These are phyloP conservation scores for Inga leiocalycina DNA, from an alignment of 306 rosid species.

Conservation along the genomic window DNA sequence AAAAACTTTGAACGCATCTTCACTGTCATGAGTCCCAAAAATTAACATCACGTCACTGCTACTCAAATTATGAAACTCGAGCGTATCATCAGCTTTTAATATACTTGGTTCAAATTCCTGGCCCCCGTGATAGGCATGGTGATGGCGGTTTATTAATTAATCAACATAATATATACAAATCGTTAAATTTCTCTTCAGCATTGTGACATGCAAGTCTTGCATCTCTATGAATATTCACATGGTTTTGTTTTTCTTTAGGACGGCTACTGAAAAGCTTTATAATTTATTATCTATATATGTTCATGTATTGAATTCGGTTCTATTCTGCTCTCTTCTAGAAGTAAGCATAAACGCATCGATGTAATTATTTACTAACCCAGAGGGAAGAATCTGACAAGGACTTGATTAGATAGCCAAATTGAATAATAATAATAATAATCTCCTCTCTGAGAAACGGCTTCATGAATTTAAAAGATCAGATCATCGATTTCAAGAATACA, in stretches of 20 bases:
- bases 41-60: not conserved
- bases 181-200: not conserved
- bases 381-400: slow-evolving; percentile 35
- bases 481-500: not conserved
- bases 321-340: slow-evolving; percentile 5
- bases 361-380: slow-evolving; percentile 25
- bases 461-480: slow-evolving; percentile 2
- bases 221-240: slow-evolving; percentile 8
- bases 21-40: not conserved
- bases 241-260: not conserved
- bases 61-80: slow-evolving; percentile 11
- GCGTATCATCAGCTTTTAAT: not conserved
- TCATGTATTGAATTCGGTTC: not conserved
- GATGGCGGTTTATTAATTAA: not conserved
- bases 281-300: not conserved
- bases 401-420: not conserved
- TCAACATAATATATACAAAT: not conserved
- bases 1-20: not conserved
- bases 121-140: not conserved
- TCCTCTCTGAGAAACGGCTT: not conserved
- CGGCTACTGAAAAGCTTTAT: not conserved
- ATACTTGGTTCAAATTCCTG: not conserved
- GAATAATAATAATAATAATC: not conserved
- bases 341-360: slow-evolving; percentile 8
- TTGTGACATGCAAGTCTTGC: not conserved